Evolutionary conservation across 345 rosid genomes (phyloP), one percentile per base, ranked within the genome.

Genomic region (Sisymbrium altissimum): DNA sequence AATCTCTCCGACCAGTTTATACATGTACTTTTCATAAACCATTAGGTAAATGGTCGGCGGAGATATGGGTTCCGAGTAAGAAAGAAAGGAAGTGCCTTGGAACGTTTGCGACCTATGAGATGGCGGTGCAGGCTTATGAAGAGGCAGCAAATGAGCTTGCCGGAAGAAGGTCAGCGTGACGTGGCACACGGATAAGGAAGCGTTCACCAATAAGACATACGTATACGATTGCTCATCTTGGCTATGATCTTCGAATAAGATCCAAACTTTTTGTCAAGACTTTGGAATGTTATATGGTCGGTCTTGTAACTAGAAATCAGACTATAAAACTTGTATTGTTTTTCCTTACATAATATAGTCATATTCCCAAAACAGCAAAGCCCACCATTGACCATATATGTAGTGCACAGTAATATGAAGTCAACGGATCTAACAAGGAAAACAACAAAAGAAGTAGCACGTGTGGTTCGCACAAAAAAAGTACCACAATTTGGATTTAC

Each of bases 11-110:
- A 15, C 7, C 23, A 56, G 4, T 30, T 56, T 32, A 32, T 32
- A 7, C 15, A 53, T 14, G 10, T 27, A n/a, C 8, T 56, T n/a
- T 56, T 32, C 15, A 54, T 30, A 29, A 54, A 55, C 39, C 3
- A 55, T 30, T n/a, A 56, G 61, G 61, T 56, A 55, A 73, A 10
- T 73, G 77, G 77, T 23, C 77, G 39, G 77, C 71, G 6, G 77
- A 65, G 71, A 73, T 73, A 73, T 65, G 77, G 71, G 50, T 33
- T 65, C 63, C 76, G 7, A 62, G 48, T 32, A 1, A 3, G 7
- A 65, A 7, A 66, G 9, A 0, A 9, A 65, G 36, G 41, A 73
- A 3, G 30, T 65, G 78, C 64, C 56, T 73, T 44, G 77, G 76
- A 63, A 53, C 45, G 54, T 72, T 72, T 32, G 45, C 63, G 2